Evolutionary conservation across 306 rosid genomes (phyloP), one percentile per base, ranked within the genome.

Genomic region (Pueraria montana): DNA sequence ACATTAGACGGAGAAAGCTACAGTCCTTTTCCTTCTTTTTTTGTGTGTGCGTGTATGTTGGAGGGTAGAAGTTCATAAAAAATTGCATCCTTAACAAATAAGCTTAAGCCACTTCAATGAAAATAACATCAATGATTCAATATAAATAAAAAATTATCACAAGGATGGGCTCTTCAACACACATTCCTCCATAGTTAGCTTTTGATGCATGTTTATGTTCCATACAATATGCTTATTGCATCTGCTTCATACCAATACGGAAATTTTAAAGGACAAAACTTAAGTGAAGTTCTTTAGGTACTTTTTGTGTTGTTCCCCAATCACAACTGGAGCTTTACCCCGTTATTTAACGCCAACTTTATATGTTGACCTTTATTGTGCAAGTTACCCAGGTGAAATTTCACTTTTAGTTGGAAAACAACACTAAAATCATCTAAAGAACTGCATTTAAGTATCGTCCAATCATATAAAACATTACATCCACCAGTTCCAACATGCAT

Each of bases 161-260:
- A 48, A 82, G 45, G 69, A 78, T 66, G 76, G 62, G 56, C 69
- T 50, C 49, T 66, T 58, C 49, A 61, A 49, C 20, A 68, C 27
- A 72, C 58, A 74, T 43, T 43, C 18, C 55, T n/a, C 11, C 27
- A 11, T 11, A 62, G 63, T 34, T 45, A 45, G 36, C 34, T 74
- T 17, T 45, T 62, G 62, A 77, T 46, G 14, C 10, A 46, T 61
- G 45, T 27, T 59, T 10, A 62, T 10, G 48, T 63, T 45, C 18
- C 63, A 20, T 42, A 46, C 21, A 45, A 12, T 20, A 18, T 63
- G 18, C 61, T 66, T 18, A 13, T 76, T 55, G 49, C 52, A 55
- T 42, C 18, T 43, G 24, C 38, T 42, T 9, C 79, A 73, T 72
- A 40, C 46, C 45, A 38, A 81, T 63, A 76, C 8, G 5, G n/a